Evolutionary conservation across 352 stramenopile genomes (phyloP), one percentile per base, ranked within the genome.

Genomic region (Blastocystis sp.): DNA sequence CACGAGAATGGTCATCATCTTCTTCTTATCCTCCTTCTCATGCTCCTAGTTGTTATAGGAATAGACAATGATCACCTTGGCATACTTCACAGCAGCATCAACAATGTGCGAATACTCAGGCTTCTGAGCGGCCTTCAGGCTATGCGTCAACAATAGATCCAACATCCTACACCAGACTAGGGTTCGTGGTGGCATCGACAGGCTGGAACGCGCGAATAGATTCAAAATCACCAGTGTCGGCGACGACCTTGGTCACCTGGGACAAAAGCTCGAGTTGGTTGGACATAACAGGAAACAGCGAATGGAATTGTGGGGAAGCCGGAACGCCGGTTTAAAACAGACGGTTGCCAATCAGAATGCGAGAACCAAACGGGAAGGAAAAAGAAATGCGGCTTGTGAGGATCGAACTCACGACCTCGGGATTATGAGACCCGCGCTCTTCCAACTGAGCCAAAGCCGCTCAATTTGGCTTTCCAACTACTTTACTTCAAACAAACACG

Each of bases 161-260:
- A 0, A 34, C 24, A 11, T 36, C 16, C 92, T 96, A 98, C 57
- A 99, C 94, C 57, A 99, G 91, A 87, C 92, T 97, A 54, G 96
- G 96, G 90, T 99, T 99, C 29, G 96, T 99, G 9, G 96, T 99
- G 48, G 96, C 96, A 65, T 67, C 59, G 6, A 86, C 65, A 72
- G 84, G 79, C 38, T 67, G 44, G 46, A 48, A 65, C 9, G 65
- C 42, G 32, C 42, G 69, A 87, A 87, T 87, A 84, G 92, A 93
- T 86, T 89, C 89, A 84, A 95, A 92, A 89, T 98, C 96, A 59
- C 96, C 96, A 67, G 95, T 98, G 90, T 99, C 96, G 40, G 94
- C 94, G 44, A 99, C 96, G 53, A 98, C 93, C 34, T 94, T 97
- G 36, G 95, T 98, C 77, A 97, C 91, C 88, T 96, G 89, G 88